phyloP scores from a whole-genome alignment of 2,329 filamentous ascomycete species.

The Sporothrix dimorphospora region DNA sequence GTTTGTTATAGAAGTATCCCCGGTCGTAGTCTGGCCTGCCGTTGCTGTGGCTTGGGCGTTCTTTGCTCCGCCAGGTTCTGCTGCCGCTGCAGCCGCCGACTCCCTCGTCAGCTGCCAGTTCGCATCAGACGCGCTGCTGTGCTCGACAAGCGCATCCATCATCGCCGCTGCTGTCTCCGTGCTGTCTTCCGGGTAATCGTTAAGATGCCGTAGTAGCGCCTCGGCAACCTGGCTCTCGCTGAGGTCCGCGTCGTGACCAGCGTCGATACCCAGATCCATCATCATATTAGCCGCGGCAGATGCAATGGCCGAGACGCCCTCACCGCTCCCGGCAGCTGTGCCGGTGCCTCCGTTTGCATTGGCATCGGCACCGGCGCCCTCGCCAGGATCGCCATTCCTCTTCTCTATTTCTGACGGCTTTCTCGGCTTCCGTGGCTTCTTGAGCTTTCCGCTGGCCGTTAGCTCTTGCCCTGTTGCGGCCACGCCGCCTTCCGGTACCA shows the following conservation, averaged over 20 bases:
- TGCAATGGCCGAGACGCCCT: constrained; percentile 3
- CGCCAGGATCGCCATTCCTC: background rate
- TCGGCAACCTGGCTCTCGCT: constrained; percentile 24
- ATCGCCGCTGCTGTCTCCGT: constrained; percentile 20
- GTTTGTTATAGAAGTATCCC: background rate
- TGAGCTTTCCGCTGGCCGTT: background rate
- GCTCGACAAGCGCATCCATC: constrained; percentile 24
- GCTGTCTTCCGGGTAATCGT: constrained; percentile 15
- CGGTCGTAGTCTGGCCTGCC: background rate
- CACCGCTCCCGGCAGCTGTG: background rate
- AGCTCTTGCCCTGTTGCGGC: background rate
- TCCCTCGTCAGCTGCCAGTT: constrained; percentile 16
- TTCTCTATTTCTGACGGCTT: constrained; percentile 3
- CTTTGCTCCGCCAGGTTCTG: background rate
- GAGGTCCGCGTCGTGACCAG: background rate
- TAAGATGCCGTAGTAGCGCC: constrained; percentile 28
- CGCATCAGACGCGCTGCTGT: background rate
- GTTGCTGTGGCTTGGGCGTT: background rate
- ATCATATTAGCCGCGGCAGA: background rate
- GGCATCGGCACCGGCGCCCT: background rate
- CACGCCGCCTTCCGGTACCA: background rate
- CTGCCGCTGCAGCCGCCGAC: background rate
- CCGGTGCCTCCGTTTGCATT: background rate
- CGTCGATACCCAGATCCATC: constrained; percentile 24
- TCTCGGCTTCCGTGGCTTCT: constrained; percentile 22